phyloP scores from a whole-genome alignment of 2,329 filamentous ascomycete genomes.

The Chaetoscypha palmicola region DNA sequence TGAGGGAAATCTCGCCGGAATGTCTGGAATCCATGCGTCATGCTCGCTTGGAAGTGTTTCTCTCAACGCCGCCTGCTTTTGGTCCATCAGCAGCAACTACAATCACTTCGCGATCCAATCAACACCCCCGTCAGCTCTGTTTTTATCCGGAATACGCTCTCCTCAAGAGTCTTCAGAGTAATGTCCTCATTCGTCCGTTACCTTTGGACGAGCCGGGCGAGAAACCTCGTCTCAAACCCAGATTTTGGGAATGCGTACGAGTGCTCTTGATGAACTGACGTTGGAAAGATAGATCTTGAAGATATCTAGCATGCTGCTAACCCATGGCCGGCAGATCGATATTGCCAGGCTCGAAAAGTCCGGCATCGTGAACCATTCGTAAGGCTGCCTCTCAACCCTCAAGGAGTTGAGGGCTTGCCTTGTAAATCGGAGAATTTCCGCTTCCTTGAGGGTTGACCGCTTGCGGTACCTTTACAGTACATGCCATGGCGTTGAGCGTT shows the following conservation, averaged over 20 bases:
- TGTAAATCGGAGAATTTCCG: constrained; percentile 25
- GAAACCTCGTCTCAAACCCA: too few species aligned
- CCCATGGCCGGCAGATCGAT: constrained; percentile 26
- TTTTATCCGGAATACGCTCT: constrained; percentile 18
- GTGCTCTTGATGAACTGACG: constrained; percentile 17
- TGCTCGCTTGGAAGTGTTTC: constrained; percentile 4
- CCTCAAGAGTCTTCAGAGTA: constrained; percentile 7
- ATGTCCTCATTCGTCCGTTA: constrained; percentile 8
- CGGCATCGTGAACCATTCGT: constrained; percentile 28
- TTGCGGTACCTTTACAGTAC: constrained; percentile 17
- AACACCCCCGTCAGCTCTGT: constrained; percentile 5
- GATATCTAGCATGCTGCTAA: constrained; percentile 17
- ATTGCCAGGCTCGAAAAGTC: constrained; percentile 19
- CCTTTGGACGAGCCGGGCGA: background rate
- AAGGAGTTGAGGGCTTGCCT: constrained; percentile 19
- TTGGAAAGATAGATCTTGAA: constrained; percentile 13
- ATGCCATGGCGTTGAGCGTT: constrained; percentile 19
- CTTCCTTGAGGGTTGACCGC: constrained; percentile 22
- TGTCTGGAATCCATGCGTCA: constrained; percentile 7
- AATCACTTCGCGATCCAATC: constrained; percentile 11
- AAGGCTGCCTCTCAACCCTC: constrained; percentile 23
- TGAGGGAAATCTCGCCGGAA: constrained; percentile 4
- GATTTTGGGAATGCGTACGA: too few species aligned
- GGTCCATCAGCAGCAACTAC: background rate
- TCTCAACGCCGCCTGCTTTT: background rate